Base-by-base conservation (phyloP, 2,329 filamentous ascomycete genomes). In the Geosmithia flava region DNA sequence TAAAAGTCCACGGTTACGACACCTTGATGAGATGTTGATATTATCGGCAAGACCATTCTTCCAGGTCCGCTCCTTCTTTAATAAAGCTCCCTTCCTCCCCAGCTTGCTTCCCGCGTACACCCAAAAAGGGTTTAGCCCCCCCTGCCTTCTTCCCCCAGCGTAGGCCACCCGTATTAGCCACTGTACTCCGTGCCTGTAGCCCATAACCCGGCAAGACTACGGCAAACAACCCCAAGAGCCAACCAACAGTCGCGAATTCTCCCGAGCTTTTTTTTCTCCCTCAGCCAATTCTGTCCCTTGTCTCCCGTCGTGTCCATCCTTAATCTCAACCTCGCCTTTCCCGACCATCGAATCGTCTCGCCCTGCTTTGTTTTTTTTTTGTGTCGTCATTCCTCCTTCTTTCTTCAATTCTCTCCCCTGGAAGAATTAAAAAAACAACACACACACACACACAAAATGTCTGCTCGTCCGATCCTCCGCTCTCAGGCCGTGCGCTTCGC, bases 251-350 rank as follows among this genome's bases (percentile, higher is more conserved):
- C 59, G 63, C 66, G 64, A 68, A 56, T 68, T 65, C 62, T 66
- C 62, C 68, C 69, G 68, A 72, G 67, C 67, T 67, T 70, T 71
- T 37, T 70, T 70, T 68, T 68, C 60, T 60, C 63, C 57, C 59
- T 60, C 58, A 61, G 56, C 57, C 56, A 44, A 33, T 23, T 27
- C 19, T n/a, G 13, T 11, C 46, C 46, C 20, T 43, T 40, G 41
- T 33, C 46, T 11, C 15, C 19, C n/a, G n/a, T n/a, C n/a, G n/a
- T n/a, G n/a, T 20, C 13, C 45, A 20, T 20, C 41, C 27, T 16
- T 42, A 16, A 50, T 46, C 66, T 66, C 65, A 62, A 60, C 56
- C 59, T 55, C 15, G 6, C 55, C 55, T 53, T 49, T 52, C 55
- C 48, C 51, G 52, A 50, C 53, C 53, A n/a, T n/a, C n/a, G n/a